Conservation (phyloP, 768 basidiomycete species). For the Tricholomella constricta region DNA sequence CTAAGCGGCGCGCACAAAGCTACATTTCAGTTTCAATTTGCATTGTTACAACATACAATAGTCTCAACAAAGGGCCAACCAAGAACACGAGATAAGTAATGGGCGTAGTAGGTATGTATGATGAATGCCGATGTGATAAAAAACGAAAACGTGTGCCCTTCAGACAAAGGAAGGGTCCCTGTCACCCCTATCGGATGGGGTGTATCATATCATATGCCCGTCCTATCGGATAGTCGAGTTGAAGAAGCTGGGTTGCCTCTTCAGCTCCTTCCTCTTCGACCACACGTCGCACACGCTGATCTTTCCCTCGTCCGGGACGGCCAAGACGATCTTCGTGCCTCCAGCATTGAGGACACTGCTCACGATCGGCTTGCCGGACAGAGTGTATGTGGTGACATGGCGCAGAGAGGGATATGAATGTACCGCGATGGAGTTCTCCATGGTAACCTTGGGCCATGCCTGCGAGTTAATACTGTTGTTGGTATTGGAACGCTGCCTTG, state of each 20-base stretch:
- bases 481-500: slow-evolving; percentile 1
- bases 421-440: slow-evolving; percentile 44
- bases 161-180: slow-evolving; percentile 1
- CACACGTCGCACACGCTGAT: slow-evolving; percentile 65
- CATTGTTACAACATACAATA: background rate
- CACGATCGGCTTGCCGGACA: slow-evolving; percentile 55
- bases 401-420: slow-evolving; percentile 64
- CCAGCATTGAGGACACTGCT: slow-evolving; percentile 57
- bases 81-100: background rate
- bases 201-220: background rate
- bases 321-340: slow-evolving; percentile 56
- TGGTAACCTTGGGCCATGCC: slow-evolving; percentile 19
- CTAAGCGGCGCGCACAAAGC: too few species aligned
- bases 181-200: background rate
- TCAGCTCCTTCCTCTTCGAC: slow-evolving; percentile 44
- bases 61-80: background rate
- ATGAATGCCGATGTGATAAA: background rate
- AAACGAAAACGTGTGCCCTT: slow-evolving; percentile 3
- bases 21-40: background rate
- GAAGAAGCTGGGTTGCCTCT: slow-evolving; percentile 34
- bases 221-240: slow-evolving; percentile 27
- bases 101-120: background rate
- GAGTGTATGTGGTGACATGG: slow-evolving; percentile 45
- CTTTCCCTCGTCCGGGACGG: slow-evolving; percentile 64
- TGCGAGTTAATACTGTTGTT: slow-evolving; percentile 2